phyloP scores from a whole-genome alignment of 2,329 filamentous ascomycete species.

The Pleomassaria siparia region DNA sequence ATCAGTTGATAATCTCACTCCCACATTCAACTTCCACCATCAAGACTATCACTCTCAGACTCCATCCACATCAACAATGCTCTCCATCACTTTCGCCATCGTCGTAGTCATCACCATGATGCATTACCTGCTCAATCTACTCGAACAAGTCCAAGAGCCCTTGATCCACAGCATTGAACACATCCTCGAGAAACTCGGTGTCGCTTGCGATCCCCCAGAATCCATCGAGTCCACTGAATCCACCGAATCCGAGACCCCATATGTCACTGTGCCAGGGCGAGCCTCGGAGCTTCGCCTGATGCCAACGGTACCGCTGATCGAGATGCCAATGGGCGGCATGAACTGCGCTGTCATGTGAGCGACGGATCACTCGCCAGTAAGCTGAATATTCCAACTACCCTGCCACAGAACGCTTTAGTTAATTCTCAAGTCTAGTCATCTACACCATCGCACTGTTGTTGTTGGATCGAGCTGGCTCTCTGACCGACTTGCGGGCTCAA shows the following conservation, averaged over 20 bases:
- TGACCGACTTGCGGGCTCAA: no score
- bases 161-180: no score
- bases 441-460: neutral
- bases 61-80: neutral
- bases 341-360: constrained; percentile 1
- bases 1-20: neutral
- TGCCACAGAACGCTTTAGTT: no score
- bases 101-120: neutral
- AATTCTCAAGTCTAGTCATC: no score
- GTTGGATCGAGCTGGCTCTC: no score
- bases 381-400: neutral
- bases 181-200: no score
- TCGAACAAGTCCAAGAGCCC: no score
- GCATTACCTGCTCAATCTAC: neutral
- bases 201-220: no score
- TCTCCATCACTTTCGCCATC: neutral
- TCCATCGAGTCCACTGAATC: no score
- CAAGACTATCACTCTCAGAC: neutral
- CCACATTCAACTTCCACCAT: neutral
- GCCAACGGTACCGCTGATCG: neutral
- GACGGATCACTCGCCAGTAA: neutral
- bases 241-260: no score
- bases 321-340: neutral
- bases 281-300: neutral
- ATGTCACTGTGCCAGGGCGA: no score